phyloP scores from a whole-genome alignment of 805 yeast species.

The Starmerella powellii region DNA sequence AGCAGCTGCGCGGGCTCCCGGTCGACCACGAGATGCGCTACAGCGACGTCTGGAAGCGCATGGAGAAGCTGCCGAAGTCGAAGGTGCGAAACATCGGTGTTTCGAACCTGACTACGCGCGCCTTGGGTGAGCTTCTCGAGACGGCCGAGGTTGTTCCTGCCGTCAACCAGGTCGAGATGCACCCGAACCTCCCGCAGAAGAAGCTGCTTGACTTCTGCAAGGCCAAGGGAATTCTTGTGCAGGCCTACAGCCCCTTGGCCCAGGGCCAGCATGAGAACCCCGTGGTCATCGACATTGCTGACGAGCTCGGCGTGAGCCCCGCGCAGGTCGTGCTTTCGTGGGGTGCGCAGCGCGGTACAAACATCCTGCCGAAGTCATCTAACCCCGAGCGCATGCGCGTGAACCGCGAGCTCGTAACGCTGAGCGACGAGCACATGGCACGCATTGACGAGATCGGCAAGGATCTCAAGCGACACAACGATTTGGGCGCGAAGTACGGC shows the following conservation, averaged over 20 bases:
- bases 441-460: constrained; percentile 11
- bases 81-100: constrained; percentile 59
- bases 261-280: constrained; percentile 30
- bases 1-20: constrained; percentile 11
- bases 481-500: constrained; percentile 14
- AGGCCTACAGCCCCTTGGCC: constrained; percentile 25
- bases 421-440: constrained; percentile 34
- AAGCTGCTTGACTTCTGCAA: constrained; percentile 43
- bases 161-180: constrained; percentile 60
- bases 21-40: constrained; percentile 8
- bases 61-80: constrained; percentile 46
- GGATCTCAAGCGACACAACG: constrained; percentile 13
- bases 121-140: constrained; percentile 38
- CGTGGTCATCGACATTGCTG: constrained; percentile 49
- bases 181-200: constrained; percentile 56
- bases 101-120: constrained; percentile 47
- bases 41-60: constrained; percentile 39
- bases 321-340: constrained; percentile 27
- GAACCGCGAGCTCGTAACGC: constrained; percentile 31
- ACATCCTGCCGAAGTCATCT: constrained; percentile 54
- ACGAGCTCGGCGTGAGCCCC: constrained; percentile 38
- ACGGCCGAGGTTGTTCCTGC: constrained; percentile 46
- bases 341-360: constrained; percentile 36
- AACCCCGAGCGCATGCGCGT: constrained; percentile 45
- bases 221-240: constrained; percentile 9